phyloP scores from a whole-genome alignment of 2,329 filamentous ascomycete genomes.

The Orbilia ellipsospora region DNA sequence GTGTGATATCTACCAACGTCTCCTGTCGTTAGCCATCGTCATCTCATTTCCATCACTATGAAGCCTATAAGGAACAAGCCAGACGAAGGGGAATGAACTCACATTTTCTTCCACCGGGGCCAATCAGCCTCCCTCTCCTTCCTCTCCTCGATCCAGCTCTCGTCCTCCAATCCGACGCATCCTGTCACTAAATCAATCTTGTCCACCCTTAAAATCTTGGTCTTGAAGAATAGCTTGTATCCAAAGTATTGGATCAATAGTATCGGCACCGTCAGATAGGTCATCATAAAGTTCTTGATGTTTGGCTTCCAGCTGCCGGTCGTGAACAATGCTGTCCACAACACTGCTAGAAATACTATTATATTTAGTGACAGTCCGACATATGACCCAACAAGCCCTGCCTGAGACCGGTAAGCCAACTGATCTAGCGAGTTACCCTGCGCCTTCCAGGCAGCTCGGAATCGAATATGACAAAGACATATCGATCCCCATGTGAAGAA shows the following conservation, averaged over 20 bases:
- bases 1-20: conserved; percentile 36
- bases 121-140: conserved; percentile 50
- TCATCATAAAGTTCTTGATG: conserved; percentile 55
- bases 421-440: conserved; percentile 69
- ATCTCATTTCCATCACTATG: not conserved
- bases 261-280: conserved; percentile 47
- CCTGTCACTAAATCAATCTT: conserved; percentile 49
- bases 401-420: conserved; percentile 60
- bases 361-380: conserved; percentile 46
- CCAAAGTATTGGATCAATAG: conserved; percentile 48
- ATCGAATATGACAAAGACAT: conserved; percentile 73
- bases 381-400: conserved; percentile 44
- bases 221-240: conserved; percentile 54
- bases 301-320: conserved; percentile 51
- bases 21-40: not conserved
- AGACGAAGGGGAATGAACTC: conserved; percentile 14
- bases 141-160: conserved; percentile 51
- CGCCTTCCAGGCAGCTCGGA: conserved; percentile 71
- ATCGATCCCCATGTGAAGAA: conserved; percentile 81
- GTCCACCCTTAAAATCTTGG: conserved; percentile 43
- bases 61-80: not conserved
- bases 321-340: conserved; percentile 51
- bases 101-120: conserved; percentile 53
- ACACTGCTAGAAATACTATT: conserved; percentile 41
- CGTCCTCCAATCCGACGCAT: conserved; percentile 47